Percentiles rank a stretch among this genome's conserved stretches.
Conservation (phyloP, 2,329 filamentous ascomycete species). For the Fusarium mangiferae region DNA sequence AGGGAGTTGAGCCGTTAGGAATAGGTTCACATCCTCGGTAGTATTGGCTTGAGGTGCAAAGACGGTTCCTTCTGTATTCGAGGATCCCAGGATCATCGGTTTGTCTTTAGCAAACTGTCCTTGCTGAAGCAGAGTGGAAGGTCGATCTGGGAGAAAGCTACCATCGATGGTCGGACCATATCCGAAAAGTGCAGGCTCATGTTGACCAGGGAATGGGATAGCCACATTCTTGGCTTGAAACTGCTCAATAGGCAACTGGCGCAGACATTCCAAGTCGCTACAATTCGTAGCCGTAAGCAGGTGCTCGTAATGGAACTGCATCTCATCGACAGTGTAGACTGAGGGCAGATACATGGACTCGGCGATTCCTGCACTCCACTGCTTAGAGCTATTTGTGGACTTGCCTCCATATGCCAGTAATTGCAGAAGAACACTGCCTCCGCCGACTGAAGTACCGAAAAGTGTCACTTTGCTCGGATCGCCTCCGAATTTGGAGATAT, state of each 20-base stretch:
- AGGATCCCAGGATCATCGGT: not conserved
- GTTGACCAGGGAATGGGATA: not conserved
- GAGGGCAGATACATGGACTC: not conserved
- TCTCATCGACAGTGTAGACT: not conserved
- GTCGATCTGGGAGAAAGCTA: not conserved
- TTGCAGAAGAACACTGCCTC: not conserved
- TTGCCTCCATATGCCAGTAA: not conserved
- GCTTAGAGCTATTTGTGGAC: not conserved
- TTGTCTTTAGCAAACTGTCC: not conserved
- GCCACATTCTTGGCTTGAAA: not conserved
- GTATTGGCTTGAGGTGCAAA: not conserved
- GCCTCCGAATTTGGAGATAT: not conserved
- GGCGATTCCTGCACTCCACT: not conserved
- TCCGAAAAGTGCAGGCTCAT: not conserved
- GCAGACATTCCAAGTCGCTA: not conserved
- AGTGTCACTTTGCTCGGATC: not conserved
- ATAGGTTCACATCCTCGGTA: not conserved
- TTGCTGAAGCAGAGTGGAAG: not conserved
- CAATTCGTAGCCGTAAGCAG: not conserved
- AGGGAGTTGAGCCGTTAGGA: not conserved
- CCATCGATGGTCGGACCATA: not conserved
- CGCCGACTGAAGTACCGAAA: not conserved
- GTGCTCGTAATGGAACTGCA: not conserved
- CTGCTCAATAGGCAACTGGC: not conserved
- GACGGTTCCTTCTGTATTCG: not conserved